A percentile compares a stretch with the other conserved stretches of the same genome.
Evolutionary conservation across 176 grass and related monocot genomes (phyloP).

Genomic region (Carex pumila): DNA sequence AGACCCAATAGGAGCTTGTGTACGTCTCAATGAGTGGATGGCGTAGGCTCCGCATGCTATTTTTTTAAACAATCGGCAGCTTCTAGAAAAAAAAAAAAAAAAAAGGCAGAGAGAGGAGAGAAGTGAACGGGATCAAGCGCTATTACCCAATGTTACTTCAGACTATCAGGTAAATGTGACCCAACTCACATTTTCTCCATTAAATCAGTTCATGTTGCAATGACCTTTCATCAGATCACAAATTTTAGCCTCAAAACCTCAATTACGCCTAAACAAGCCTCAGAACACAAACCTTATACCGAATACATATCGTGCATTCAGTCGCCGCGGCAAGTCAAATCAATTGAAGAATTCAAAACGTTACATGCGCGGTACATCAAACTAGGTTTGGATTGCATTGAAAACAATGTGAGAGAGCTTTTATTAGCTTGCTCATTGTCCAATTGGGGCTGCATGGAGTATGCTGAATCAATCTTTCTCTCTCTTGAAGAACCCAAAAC

Average conservation of each 20-base stretch:
- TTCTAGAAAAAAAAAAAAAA: too few species aligned
- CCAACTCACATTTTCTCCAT: not conserved
- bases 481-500: constrained; percentile 43
- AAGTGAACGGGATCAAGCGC: too few species aligned
- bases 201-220: not conserved
- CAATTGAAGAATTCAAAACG: constrained; percentile 46
- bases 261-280: not conserved
- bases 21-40: too few species aligned
- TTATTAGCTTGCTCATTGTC: too few species aligned
- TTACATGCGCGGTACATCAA: constrained; percentile 46
- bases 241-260: not conserved
- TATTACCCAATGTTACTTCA: not conserved
- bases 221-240: not conserved
- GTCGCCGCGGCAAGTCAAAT: constrained; percentile 18
- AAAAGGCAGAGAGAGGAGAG: too few species aligned
- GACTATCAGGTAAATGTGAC: not conserved
- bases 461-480: constrained; percentile 57
- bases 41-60: too few species aligned
- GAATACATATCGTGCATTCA: constrained; percentile 24
- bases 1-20: too few species aligned
- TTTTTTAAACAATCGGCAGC: too few species aligned
- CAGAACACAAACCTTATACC: constrained; percentile 14
- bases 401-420: constrained; percentile 27
- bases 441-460: constrained; percentile 32
- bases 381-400: constrained; percentile 50